Percentiles rank a stretch among this genome's conserved stretches.
Evolutionary conservation across 2,329 filamentous ascomycete genomes (phyloP).

Genomic region (Alternaria ventricosa): DNA sequence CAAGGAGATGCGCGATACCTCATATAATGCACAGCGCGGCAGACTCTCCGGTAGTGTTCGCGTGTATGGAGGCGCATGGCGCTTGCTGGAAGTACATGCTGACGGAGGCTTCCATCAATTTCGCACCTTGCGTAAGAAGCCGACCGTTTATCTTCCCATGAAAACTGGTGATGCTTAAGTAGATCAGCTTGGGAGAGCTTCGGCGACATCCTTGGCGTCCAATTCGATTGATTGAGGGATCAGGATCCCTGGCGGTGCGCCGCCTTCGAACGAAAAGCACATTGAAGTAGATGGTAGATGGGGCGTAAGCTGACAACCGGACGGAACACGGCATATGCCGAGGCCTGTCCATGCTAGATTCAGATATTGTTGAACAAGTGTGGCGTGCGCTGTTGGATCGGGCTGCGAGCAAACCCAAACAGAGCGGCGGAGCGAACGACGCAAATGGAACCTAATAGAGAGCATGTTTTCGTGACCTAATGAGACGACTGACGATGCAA

Average conservation of each 20-base stretch:
- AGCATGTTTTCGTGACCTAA: neutral
- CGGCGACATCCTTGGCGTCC: neutral
- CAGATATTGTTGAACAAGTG: neutral
- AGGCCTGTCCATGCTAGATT: neutral
- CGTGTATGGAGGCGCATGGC: neutral
- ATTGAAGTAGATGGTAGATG: neutral
- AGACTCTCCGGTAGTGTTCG: neutral
- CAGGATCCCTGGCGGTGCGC: neutral
- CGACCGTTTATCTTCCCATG: neutral
- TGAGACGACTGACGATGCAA: neutral
- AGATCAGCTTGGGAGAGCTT: neutral
- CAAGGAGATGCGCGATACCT: neutral
- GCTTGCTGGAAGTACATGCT: neutral
- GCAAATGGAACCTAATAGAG: neutral
- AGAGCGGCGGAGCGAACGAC: neutral
- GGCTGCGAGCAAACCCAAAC: neutral
- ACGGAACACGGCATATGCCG: neutral
- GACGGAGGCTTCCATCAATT: neutral
- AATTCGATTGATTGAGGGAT: neutral
- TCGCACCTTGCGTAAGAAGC: neutral
- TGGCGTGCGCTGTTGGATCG: neutral
- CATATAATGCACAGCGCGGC: constrained; percentile 1
- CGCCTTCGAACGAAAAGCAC: neutral
- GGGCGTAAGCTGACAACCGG: neutral
- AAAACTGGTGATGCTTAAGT: neutral